Percentiles rank a stretch among this genome's conserved stretches.
Evolutionary conservation across 148 eudicot genomes (phyloP).

Genomic region (Mesembryanthemum crystallinum): DNA sequence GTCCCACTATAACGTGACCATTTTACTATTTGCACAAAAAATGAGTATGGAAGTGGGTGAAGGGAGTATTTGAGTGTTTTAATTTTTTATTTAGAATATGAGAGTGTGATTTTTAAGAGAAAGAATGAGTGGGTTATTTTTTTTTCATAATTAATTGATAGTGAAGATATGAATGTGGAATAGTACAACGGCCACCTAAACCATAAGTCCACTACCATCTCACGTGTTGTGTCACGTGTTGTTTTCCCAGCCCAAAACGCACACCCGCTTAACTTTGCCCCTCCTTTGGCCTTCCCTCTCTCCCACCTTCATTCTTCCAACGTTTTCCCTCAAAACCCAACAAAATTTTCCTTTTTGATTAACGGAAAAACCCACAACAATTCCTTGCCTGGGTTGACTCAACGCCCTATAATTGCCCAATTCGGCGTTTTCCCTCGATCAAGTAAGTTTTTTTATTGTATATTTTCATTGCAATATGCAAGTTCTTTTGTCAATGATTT

Average conservation of each 20-base stretch:
- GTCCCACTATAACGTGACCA: too few species aligned
- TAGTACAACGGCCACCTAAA: too few species aligned
- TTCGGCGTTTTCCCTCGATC: neutral
- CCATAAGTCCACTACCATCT: too few species aligned
- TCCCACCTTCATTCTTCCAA: neutral
- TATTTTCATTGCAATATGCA: neutral
- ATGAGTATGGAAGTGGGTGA: too few species aligned
- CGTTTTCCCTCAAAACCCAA: constrained; percentile 21
- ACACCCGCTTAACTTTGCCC: neutral
- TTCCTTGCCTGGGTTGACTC: constrained; percentile 4
- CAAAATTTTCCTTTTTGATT: neutral
- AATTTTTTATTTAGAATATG: too few species aligned
- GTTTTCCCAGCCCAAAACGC: neutral
- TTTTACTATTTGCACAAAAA: too few species aligned
- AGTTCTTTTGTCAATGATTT: neutral
- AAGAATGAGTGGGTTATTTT: too few species aligned
- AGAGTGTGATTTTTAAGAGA: too few species aligned
- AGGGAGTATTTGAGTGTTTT: too few species aligned
- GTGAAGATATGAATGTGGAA: too few species aligned
- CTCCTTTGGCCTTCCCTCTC: neutral
- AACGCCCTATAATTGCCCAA: neutral
- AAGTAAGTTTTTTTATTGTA: constrained; percentile 13
- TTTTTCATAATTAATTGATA: too few species aligned
- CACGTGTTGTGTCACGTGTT: constrained; percentile 22
- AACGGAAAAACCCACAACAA: neutral